These are phyloP conservation scores for Coemansia asiatica DNA, from an alignment of 192 early-diverging fungal species.

Conservation along the genomic window DNA sequence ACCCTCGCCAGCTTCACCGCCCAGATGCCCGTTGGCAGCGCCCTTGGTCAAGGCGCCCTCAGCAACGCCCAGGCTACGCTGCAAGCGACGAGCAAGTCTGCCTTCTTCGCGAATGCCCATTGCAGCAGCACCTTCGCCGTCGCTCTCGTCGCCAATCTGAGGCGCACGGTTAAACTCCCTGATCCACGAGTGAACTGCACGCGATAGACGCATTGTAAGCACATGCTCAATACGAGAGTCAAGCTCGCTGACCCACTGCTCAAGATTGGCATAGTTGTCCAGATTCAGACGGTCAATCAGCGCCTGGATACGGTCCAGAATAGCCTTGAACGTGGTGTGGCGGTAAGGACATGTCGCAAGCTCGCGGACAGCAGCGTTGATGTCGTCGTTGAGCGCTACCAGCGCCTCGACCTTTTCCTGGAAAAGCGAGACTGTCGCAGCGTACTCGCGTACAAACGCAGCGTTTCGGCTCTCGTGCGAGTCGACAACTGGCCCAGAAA, in stretches of 20 bases:
- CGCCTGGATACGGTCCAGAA: slow-evolving; percentile 83
- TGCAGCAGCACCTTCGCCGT: slow-evolving; percentile 5
- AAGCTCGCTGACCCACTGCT: slow-evolving; percentile 82
- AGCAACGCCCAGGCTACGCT: slow-evolving; percentile 36
- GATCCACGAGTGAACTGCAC: slow-evolving; percentile 76
- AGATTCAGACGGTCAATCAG: slow-evolving; percentile 90
- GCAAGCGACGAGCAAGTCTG: slow-evolving; percentile 29
- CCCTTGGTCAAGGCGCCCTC: slow-evolving; percentile 8
- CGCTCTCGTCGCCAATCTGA: slow-evolving; percentile 51
- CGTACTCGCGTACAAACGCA: slow-evolving; percentile 94
- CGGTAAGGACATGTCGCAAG: slow-evolving; percentile 77
- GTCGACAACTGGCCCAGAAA: slow-evolving; percentile 50
- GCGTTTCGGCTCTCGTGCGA: slow-evolving; percentile 83
- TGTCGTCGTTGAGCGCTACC: slow-evolving; percentile 80
- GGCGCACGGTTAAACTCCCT: slow-evolving; percentile 62
- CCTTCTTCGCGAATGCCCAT: slow-evolving; percentile 32
- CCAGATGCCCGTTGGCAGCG: not conserved
- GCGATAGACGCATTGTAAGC: slow-evolving; percentile 70
- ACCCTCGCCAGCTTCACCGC: slow-evolving; percentile 3
- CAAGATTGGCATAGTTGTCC: slow-evolving; percentile 92
- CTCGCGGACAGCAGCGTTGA: slow-evolving; percentile 78
- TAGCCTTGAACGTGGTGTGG: slow-evolving; percentile 64
- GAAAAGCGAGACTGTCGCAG: slow-evolving; percentile 82
- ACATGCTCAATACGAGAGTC: slow-evolving; percentile 78
- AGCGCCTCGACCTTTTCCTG: slow-evolving; percentile 92